Evolutionary conservation across 2,329 filamentous ascomycete genomes (phyloP), one percentile per base, ranked within the genome.

Genomic region (Macrophomina phaseolina): DNA sequence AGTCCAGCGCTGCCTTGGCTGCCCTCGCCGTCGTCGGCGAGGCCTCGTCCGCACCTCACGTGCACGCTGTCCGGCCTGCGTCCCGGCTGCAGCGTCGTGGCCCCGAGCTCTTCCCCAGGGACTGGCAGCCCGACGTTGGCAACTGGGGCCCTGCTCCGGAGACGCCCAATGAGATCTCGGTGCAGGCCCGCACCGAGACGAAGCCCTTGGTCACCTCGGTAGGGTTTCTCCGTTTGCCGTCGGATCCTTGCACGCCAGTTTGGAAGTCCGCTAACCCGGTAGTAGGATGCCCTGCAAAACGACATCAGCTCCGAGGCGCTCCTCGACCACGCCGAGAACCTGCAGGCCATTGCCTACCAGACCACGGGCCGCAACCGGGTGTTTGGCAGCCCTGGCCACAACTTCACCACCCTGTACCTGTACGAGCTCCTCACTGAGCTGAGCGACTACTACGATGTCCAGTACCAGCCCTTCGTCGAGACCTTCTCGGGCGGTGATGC

Each of bases 341-440:
- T 81, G n/a, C 73, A 81, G 61, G 71, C 74, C 65, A 74, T 79
- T 38, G 80, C 79, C n/a, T 77, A 80, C 65, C 71, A 72, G 34
- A 76, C 76, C 28, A 71, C 74, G 6, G 73, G 72, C 11, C 71
- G 76, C 12, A 81, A 80, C 67, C 71, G 79, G 30, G 72, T 79
- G 9, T 77, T 79, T 67, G 77, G 78, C 28, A 73, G 74, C 6
- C 65, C 67, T 14, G 80, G 75, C 8, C 78, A 81, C 70, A 77
- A 80, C 42, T 76, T 76, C 23, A 81, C 80, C 1, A 71, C 81
- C 51, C 72, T 78, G 7, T 80, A 74, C 68, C 70, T 81, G n/a
- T 74, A 76, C 61, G 68, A 73, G 5, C 68, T 71, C 16, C 71
- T 78, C 9, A 73, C 74, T 62, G 65, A 71, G 4, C 73, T 78